Evolutionary conservation across 495 filamentous ascomycete genomes (phyloP).

Genomic region (Daldinia childiae): DNA sequence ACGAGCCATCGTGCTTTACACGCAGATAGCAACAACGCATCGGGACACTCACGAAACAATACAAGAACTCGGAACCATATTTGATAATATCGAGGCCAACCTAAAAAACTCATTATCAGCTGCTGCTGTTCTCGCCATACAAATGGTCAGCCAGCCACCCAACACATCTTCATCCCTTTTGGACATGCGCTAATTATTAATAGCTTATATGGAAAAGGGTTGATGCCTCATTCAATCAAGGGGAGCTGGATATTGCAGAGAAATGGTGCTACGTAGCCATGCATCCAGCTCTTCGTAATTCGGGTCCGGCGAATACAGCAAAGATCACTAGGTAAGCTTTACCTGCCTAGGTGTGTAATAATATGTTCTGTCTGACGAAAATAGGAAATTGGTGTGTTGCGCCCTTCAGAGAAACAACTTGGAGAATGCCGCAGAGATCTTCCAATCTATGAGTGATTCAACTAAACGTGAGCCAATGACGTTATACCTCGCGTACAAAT

Average conservation of each 20-base stretch:
- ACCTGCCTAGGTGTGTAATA: slow-evolving; percentile 3
- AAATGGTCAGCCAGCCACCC: slow-evolving; percentile 63
- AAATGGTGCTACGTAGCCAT: slow-evolving; percentile 78
- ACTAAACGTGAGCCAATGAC: slow-evolving; percentile 69
- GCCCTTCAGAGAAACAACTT: slow-evolving; percentile 65
- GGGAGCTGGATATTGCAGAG: slow-evolving; percentile 64
- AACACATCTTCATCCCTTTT: background rate
- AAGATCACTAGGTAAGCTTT: slow-evolving; percentile 75
- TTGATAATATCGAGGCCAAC: slow-evolving; percentile 37
- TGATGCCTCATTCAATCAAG: slow-evolving; percentile 63
- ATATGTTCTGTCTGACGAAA: slow-evolving; percentile 12
- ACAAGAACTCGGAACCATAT: slow-evolving; percentile 31
- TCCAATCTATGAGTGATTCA: slow-evolving; percentile 67
- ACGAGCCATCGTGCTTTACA: slow-evolving; percentile 36
- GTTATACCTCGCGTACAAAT: slow-evolving; percentile 77
- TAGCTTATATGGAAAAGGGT: slow-evolving; percentile 82
- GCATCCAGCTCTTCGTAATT: slow-evolving; percentile 69
- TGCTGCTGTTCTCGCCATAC: slow-evolving; percentile 72
- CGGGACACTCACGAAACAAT: slow-evolving; percentile 38
- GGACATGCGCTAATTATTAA: slow-evolving; percentile 29
- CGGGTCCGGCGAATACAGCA: slow-evolving; percentile 68
- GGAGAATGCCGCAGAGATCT: slow-evolving; percentile 61
- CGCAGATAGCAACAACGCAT: slow-evolving; percentile 38
- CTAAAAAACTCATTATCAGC: slow-evolving; percentile 54
- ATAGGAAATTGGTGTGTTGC: slow-evolving; percentile 76